These are phyloP conservation scores for Acanthochlamys bracteata DNA, from an alignment of 106 monocot genomes.

Conservation along the genomic window DNA sequence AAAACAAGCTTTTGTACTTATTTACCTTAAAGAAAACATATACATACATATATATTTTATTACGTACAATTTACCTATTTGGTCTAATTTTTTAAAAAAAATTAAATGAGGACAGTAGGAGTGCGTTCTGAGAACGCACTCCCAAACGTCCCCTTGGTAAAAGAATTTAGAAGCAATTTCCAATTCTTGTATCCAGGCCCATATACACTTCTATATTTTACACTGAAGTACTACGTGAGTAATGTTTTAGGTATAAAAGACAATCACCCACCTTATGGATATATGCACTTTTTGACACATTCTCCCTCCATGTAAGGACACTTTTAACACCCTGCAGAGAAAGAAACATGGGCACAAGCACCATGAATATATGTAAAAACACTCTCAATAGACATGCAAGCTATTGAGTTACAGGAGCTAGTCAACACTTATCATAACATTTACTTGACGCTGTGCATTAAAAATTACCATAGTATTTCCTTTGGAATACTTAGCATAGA, in stretches of 20 bases:
- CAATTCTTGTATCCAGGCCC: too few relatives aligned
- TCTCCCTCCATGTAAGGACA: conserved; percentile 27
- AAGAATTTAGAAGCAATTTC: too few relatives aligned
- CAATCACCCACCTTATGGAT: conserved; percentile 42
- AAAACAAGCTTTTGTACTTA: too few relatives aligned
- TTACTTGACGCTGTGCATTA: neutral
- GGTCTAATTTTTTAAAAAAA: neutral
- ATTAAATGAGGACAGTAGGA: neutral
- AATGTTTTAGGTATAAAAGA: too few relatives aligned
- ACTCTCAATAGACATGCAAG: too few relatives aligned
- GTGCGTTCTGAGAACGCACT: too few relatives aligned
- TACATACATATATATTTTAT: too few relatives aligned
- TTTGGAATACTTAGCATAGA: conserved; percentile 12
- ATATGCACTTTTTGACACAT: conserved; percentile 42
- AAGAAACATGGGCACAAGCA: neutral
- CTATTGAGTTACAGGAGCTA: too few relatives aligned
- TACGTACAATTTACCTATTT: neutral
- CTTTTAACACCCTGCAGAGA: conserved; percentile 32
- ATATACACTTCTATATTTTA: too few relatives aligned
- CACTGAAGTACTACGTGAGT: too few relatives aligned
- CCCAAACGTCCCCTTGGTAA: too few relatives aligned
- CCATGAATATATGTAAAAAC: neutral
- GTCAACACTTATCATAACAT: neutral
- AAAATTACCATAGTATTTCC: conserved; percentile 18
- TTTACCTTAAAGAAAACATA: too few relatives aligned